Percentiles rank a stretch among this genome's conserved stretches.
phyloP scores from a whole-genome alignment of 371 early-diverging fungal genomes.

The Gilbertella persicaria region DNA sequence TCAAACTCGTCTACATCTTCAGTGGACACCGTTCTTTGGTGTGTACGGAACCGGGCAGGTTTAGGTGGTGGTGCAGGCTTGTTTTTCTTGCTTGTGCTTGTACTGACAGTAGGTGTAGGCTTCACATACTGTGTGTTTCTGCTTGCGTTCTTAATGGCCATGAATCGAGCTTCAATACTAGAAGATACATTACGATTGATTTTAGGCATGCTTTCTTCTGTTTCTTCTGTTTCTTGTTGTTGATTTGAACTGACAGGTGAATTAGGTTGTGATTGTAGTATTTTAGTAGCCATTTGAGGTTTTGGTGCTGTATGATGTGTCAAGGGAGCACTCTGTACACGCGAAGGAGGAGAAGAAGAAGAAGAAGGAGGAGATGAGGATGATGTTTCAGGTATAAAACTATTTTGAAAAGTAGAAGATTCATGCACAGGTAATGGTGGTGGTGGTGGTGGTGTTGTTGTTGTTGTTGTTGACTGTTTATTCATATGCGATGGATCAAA shows the following conservation, averaged over 20 bases:
- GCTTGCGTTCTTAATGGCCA: slow-evolving; percentile 27
- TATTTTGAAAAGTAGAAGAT: slow-evolving; percentile 5
- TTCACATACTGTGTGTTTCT: not conserved
- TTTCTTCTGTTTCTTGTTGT: not conserved
- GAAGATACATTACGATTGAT: slow-evolving; percentile 26
- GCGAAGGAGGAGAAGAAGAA: slow-evolving; percentile 3
- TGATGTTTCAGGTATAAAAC: slow-evolving; percentile 3
- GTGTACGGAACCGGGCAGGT: slow-evolving; percentile 44
- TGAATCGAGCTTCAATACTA: slow-evolving; percentile 37
- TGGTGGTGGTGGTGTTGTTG: not conserved
- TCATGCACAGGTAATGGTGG: not conserved
- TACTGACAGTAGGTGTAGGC: slow-evolving; percentile 3
- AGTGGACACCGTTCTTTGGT: slow-evolving; percentile 1
- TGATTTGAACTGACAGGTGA: not conserved
- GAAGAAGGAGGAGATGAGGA: not conserved
- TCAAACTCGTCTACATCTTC: slow-evolving; percentile 39
- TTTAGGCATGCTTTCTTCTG: slow-evolving; percentile 1
- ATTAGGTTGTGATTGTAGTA: slow-evolving; percentile 14
- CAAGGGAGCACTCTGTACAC: slow-evolving; percentile 19
- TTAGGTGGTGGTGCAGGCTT: slow-evolving; percentile 47
- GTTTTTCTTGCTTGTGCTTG: slow-evolving; percentile 8
- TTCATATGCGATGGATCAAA: slow-evolving; percentile 23
- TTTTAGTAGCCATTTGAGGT: slow-evolving; percentile 12
- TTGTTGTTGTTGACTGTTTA: not conserved
- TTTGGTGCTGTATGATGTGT: slow-evolving; percentile 10